phyloP scores from a whole-genome alignment of 306 rosid species.

The Castanea mollissima region DNA sequence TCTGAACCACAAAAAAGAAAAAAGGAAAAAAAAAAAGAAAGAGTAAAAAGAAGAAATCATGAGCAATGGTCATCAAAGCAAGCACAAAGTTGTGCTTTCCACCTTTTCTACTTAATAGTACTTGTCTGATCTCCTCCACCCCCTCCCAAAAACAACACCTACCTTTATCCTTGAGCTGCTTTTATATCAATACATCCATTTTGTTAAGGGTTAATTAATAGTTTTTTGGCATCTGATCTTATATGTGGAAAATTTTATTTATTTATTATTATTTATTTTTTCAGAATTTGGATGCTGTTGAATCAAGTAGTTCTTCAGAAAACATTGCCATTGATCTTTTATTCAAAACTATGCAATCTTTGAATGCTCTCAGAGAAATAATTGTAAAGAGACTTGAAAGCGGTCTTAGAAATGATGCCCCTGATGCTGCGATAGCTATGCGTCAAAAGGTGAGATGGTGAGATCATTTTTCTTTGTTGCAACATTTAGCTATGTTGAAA shows the following conservation, averaged over 20 bases:
- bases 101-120: not conserved
- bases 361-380: constrained; percentile 67
- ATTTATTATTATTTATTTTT: constrained; percentile 17
- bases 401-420: constrained; percentile 98
- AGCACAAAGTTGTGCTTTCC: not conserved
- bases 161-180: not conserved
- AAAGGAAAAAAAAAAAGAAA: not conserved
- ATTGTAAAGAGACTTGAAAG: constrained; percentile 84
- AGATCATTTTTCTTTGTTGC: constrained; percentile 26
- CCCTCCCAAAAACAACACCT: too few species aligned
- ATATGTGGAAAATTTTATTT: constrained; percentile 5
- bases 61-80: not conserved
- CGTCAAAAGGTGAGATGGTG: constrained; percentile 92
- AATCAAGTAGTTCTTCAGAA: constrained; percentile 38
- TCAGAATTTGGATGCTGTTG: constrained; percentile 74
- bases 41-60: not conserved
- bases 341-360: constrained; percentile 78
- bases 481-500: constrained; percentile 21
- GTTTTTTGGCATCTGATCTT: constrained; percentile 16
- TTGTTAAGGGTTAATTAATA: constrained; percentile 1
- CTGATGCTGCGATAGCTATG: constrained; percentile 94
- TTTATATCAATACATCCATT: not conserved
- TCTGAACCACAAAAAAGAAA: not conserved
- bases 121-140: not conserved
- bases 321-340: constrained; percentile 41